phyloP scores from a whole-genome alignment of 2,329 filamentous ascomycete genomes.

The Didymella pinodella region DNA sequence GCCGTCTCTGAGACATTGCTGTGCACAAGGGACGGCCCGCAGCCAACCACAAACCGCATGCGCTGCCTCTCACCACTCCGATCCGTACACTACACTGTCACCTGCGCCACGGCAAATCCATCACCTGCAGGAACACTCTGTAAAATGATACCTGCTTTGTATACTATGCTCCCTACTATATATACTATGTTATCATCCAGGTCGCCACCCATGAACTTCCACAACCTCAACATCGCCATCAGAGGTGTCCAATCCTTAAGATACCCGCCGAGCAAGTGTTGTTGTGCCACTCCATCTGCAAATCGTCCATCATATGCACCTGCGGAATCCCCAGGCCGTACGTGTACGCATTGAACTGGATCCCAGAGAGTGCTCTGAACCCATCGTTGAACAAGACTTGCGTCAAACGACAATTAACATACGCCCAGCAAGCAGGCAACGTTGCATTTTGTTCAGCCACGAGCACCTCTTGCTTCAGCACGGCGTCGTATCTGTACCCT shows the following conservation, averaged over 20 bases:
- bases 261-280: constrained; percentile 58
- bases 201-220: background rate
- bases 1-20: background rate
- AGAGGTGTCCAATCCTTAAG: constrained; percentile 43
- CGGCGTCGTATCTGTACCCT: constrained; percentile 54
- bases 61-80: background rate
- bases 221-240: constrained; percentile 3
- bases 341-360: constrained; percentile 59
- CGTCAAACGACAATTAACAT: constrained; percentile 55
- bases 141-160: background rate
- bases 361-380: constrained; percentile 54
- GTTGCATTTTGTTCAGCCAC: constrained; percentile 50
- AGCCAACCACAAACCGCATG: background rate
- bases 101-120: background rate
- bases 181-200: background rate
- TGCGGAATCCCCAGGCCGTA: constrained; percentile 49
- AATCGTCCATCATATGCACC: constrained; percentile 59
- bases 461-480: constrained; percentile 46
- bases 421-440: constrained; percentile 53
- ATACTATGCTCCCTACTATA: background rate
- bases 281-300: constrained; percentile 60
- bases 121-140: background rate
- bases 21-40: background rate
- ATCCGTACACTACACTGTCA: background rate
- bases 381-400: constrained; percentile 53